Evolutionary conservation across 1,284 basidiomycete genomes (phyloP).

Genomic region (Sporisorium sorghi): DNA sequence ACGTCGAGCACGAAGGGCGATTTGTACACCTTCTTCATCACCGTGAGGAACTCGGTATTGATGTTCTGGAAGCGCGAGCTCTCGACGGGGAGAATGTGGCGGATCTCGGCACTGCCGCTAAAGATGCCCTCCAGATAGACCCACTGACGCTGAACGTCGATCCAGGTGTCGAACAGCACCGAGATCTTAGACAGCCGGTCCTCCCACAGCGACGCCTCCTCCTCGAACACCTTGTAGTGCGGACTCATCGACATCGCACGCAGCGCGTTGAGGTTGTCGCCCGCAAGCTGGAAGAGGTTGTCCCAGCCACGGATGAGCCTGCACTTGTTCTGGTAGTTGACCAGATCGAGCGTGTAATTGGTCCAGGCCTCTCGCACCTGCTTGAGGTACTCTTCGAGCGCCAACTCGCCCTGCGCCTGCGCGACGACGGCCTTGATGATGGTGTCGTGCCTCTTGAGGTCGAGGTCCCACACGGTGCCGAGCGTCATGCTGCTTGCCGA

Average conservation of each 20-base stretch:
- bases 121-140: conserved; percentile 99
- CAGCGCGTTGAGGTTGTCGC: conserved; percentile 86
- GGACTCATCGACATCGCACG: conserved; percentile 79
- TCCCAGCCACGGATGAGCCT: conserved; percentile 93
- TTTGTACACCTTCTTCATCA: conserved; percentile 99
- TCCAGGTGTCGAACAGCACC: conserved; percentile 98
- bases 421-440: conserved; percentile 93
- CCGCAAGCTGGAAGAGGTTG: conserved; percentile 75
- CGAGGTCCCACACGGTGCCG: conserved; percentile 96
- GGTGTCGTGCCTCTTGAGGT: conserved; percentile 90
- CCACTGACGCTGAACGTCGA: conserved; percentile 99
- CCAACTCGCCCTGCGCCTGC: conserved; percentile 92
- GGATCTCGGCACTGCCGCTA: conserved; percentile 88
- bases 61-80: conserved; percentile 97
- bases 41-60: conserved; percentile 95
- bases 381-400: conserved; percentile 71
- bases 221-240: conserved; percentile 70
- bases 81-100: conserved; percentile 94
- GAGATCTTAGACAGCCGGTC: conserved; percentile 68
- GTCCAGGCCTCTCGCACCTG: conserved; percentile 94
- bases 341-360: conserved; percentile 91
- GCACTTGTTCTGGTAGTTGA: conserved; percentile 99
- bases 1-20: conserved; percentile 97
- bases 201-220: conserved; percentile 71
- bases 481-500: conserved; percentile 82